phyloP scores from a whole-genome alignment of 2,329 filamentous ascomycete species.

The Seiridium unicorne region DNA sequence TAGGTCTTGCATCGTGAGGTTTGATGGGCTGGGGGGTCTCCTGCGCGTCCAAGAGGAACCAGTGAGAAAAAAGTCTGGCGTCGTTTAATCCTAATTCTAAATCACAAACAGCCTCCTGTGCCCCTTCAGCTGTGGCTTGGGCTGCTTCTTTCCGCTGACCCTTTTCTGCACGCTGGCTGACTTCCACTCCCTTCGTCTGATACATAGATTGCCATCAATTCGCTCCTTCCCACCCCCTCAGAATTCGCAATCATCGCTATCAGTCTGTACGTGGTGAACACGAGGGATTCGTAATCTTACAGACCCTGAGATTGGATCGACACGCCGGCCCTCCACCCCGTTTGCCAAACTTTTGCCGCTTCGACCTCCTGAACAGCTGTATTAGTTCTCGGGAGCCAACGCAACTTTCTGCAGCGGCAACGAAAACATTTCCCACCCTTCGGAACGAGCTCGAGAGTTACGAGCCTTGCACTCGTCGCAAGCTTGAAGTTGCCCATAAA shows the following conservation, averaged over 20 bases:
- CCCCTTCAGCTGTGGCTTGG: neutral
- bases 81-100: neutral
- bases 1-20: neutral
- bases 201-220: neutral
- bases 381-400: neutral
- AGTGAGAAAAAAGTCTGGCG: slow-evolving; percentile 4
- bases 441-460: too few species aligned
- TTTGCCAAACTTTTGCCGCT: neutral
- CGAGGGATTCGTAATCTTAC: neutral
- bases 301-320: neutral
- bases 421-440: neutral
- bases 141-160: neutral
- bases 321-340: neutral
- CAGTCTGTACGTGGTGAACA: too few species aligned
- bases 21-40: neutral
- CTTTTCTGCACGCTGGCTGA: neutral
- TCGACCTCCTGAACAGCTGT: neutral
- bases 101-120: neutral
- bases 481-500: neutral
- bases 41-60: neutral
- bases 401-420: neutral
- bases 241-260: too few species aligned
- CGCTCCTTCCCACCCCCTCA: too few species aligned
- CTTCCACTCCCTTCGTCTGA: neutral
- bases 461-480: neutral